Conservation (phyloP, 2,329 filamentous ascomycete species). For the Hypoxylon sp. region DNA sequence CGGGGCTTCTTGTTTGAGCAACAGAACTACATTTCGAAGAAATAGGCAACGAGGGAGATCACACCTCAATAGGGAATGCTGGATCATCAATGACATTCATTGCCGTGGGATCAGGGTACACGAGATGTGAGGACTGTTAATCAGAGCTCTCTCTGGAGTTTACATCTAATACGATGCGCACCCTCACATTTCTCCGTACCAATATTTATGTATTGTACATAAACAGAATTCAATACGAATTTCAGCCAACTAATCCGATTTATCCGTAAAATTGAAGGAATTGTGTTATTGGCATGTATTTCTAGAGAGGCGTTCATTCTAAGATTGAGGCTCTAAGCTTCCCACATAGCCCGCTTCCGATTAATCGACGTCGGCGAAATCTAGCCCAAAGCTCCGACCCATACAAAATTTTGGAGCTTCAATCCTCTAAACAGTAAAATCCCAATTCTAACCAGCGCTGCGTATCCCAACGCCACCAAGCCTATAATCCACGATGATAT, state of each 20-base stretch:
- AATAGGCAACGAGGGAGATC: conserved; percentile 31
- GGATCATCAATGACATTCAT: conserved; percentile 26
- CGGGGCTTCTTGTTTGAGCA: conserved; percentile 85
- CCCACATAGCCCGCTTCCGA: background rate
- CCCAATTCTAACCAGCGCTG: conserved; percentile 15
- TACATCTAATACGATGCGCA: conserved; percentile 14
- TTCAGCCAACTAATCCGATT: background rate
- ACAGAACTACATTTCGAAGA: conserved; percentile 74
- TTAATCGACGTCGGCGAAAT: conserved; percentile 45
- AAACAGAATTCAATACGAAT: conserved; percentile 16
- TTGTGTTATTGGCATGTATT: conserved; percentile 6
- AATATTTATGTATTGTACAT: conserved; percentile 39
- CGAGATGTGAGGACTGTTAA: conserved; percentile 19
- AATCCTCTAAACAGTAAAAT: conserved; percentile 19
- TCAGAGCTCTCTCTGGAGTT: conserved; percentile 19
- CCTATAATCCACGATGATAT: conserved; percentile 56
- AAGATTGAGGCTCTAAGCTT: conserved; percentile 9
- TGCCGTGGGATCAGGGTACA: conserved; percentile 6
- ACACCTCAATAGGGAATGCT: background rate
- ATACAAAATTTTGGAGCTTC: conserved; percentile 54
- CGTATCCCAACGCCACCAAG: conserved; percentile 9
- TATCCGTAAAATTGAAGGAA: conserved; percentile 3
- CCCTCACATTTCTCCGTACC: conserved; percentile 3
- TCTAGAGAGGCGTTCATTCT: background rate
- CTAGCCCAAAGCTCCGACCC: conserved; percentile 49